Percentiles rank a stretch among this genome's conserved stretches.
These are phyloP conservation scores for Chernovozyma aurita DNA, from an alignment of 1,139 yeast genomes.

Conservation along the genomic window DNA sequence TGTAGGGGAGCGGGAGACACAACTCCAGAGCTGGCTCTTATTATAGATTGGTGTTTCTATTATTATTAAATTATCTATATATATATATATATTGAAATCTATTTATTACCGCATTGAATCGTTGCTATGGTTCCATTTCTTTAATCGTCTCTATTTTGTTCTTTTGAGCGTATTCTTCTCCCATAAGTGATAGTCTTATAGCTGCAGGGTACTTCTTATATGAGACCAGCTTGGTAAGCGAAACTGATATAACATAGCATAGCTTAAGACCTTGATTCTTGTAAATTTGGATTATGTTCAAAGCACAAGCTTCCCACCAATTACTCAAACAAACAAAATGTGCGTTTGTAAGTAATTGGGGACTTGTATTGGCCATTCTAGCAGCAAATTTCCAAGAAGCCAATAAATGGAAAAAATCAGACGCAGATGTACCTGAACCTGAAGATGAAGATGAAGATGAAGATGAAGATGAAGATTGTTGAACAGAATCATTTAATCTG, in stretches of 20 bases:
- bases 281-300: conserved; percentile 49
- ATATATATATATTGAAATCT: no score
- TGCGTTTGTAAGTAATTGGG: conserved; percentile 50
- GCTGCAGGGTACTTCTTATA: conserved; percentile 67
- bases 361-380: conserved; percentile 57
- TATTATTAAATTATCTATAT: no score
- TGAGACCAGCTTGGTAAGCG: conserved; percentile 33
- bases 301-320: conserved; percentile 91
- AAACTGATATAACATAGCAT: conserved; percentile 29
- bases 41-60: no score
- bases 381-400: conserved; percentile 78
- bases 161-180: conserved; percentile 65
- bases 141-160: conserved; percentile 47
- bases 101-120: no score
- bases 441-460: conserved; percentile 2
- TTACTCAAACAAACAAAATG: conserved; percentile 71
- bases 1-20: no score
- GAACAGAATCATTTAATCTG: conserved; percentile 21
- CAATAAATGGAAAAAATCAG: conserved; percentile 17
- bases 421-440: conserved; percentile 11
- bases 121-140: no score
- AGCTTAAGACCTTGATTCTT: conserved; percentile 71
- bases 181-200: conserved; percentile 65
- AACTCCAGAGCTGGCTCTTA: no score
- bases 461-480: background rate